Evolutionary conservation across 2,329 filamentous ascomycete species (phyloP).

Genomic region (Pestalotiopsis sp.): DNA sequence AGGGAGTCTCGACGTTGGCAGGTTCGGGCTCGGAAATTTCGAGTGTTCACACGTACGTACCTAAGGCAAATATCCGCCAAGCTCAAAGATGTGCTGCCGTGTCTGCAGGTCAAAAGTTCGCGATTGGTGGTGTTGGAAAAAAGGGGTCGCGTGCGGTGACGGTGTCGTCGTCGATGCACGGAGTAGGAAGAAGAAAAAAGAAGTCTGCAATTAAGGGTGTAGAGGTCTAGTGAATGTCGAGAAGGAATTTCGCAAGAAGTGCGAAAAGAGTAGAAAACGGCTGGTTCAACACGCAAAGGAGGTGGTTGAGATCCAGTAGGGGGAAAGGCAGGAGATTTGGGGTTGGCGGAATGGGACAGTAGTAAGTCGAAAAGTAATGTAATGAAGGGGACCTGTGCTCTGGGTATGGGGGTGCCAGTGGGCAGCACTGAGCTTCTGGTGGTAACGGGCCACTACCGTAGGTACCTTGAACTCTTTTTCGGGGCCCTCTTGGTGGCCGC

Average conservation of each 20-base stretch:
- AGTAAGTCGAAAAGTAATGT: neutral
- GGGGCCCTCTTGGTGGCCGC: neutral
- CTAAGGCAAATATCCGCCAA: constrained; percentile 10
- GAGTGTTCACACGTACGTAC: constrained; percentile 18
- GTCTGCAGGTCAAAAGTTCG: constrained; percentile 30
- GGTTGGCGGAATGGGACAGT: constrained; percentile 6
- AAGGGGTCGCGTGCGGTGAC: neutral
- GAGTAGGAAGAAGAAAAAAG: neutral
- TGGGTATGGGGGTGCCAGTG: neutral
- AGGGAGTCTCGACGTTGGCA: neutral
- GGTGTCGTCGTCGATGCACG: neutral
- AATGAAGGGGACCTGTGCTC: constrained; percentile 7
- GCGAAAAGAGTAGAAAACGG: neutral
- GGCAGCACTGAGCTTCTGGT: neutral
- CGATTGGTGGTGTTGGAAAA: constrained; percentile 35
- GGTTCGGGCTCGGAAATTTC: constrained; percentile 12
- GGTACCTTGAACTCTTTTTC: constrained; percentile 3
- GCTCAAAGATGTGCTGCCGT: constrained; percentile 1
- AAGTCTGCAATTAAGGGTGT: constrained; percentile 8
- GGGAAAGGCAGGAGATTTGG: constrained; percentile 6
- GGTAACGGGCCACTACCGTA: constrained; percentile 1
- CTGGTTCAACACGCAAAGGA: constrained; percentile 10
- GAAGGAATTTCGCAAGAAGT: neutral
- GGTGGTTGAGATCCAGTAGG: constrained; percentile 11
- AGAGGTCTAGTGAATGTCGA: constrained; percentile 13